These are phyloP conservation scores for Nemania serpens DNA, from an alignment of 2,329 filamentous ascomycete genomes.

Conservation along the genomic window DNA sequence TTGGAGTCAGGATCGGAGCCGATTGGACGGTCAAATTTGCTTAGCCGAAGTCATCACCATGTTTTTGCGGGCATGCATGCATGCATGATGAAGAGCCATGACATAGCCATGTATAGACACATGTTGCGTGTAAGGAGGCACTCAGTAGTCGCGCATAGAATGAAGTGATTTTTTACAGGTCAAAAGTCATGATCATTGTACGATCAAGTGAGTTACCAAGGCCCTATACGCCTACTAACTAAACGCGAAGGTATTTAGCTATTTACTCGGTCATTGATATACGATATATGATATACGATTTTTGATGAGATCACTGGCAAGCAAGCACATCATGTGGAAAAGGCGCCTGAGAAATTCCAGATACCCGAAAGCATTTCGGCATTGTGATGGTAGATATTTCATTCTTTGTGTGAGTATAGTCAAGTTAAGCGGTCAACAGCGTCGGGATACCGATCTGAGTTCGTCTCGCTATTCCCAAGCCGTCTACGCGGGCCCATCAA, in stretches of 20 bases:
- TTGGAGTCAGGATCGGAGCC: conserved; percentile 56
- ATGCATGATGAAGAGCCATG: background rate
- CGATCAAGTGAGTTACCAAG: background rate
- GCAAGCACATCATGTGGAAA: no score
- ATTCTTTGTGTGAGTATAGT: no score
- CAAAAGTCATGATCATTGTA: background rate
- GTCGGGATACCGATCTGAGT: no score
- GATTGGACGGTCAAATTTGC: conserved; percentile 56
- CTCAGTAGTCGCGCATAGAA: conserved; percentile 4
- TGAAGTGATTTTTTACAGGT: background rate
- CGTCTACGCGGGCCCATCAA: conserved; percentile 35
- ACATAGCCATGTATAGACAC: background rate
- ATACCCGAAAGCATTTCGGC: no score
- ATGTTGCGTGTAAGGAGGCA: background rate
- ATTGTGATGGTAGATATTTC: no score
- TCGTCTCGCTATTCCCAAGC: background rate
- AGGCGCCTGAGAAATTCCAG: no score
- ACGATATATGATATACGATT: no score
- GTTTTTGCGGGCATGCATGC: background rate
- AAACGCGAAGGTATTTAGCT: background rate
- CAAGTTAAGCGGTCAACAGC: no score
- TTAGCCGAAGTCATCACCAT: conserved; percentile 23
- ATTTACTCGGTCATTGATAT: background rate
- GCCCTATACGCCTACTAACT: background rate
- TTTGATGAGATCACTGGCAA: no score